Base-by-base conservation (phyloP, 768 basidiomycete species). In the Suillus ampliporus region DNA sequence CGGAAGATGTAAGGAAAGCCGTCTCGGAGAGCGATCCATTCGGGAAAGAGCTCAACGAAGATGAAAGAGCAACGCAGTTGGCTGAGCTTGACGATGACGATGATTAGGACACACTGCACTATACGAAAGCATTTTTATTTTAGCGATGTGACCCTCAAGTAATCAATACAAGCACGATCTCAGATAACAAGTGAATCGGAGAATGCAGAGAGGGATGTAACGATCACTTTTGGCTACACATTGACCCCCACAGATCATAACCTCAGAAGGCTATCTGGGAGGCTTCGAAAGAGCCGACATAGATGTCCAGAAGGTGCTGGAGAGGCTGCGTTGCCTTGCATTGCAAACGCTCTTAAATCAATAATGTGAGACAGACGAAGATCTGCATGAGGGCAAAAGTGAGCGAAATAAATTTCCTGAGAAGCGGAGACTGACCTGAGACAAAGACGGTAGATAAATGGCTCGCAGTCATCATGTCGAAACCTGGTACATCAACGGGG, bases 11-110 rank as follows among this genome's bases (percentile, higher is more conserved):
- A 11, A 78, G 80, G 50, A 80, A 77, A 61, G 76, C 77, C 2
- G 74, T 82, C 68, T 34, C 23, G 5, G 80, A 82, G 23, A 81
- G 78, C 2, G 90, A 94, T 79, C 92, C 90, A 1, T 94, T 94
- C 71, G 89, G 89, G 28, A 84, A 81, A 44, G 80, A 84, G 61
- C 64, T 90, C 31, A 67, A 70, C 11, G 78, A 78, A 52, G 74
- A 56, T n/a, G 71, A 70, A 44, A 74, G 65, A 57, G 69, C 67
- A 48, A 62, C 68, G 21, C 66, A 61, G 35, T 61, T 61, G 44
- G 80, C 70, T 11, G 73, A 82, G 48, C 82, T 86, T 8, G 85
- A 88, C 65, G 84, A 88, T 62, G 84, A 85, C 41, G 88, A 90
- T 58, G 81, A 80, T 46, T 74, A 46, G 65, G 47, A 52, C 37